Base-by-base conservation (phyloP, 2,329 filamentous ascomycete species). In the Diaporthe vaccinii region DNA sequence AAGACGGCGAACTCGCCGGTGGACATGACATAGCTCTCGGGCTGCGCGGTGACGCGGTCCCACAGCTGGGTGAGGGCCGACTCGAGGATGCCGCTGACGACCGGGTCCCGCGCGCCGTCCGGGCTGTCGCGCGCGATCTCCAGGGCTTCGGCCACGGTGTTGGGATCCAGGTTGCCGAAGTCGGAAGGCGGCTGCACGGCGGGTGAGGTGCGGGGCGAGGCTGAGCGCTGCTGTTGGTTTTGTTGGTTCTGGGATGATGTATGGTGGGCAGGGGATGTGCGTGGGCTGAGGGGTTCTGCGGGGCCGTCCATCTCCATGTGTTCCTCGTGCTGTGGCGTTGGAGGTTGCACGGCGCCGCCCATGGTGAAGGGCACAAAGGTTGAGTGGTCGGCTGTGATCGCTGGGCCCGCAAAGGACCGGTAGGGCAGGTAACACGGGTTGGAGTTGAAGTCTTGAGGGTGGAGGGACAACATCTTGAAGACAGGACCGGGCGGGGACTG, bases 1-100 rank as follows among this genome's bases (percentile, higher is more conserved):
- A 97, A 95, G 76, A 97, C 89, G 73, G 94, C 91, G 80, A 97
- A 97, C 84, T 98, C 95, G 83, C 95, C 91, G 77, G 89, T 87
- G 46, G 87, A 91, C 86, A 97, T 91, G 78, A 97, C 84, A 83
- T 96, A 97, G n/a, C 87, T 86, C 69, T 89, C 84, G 1, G 93
- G 93, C 44, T 92, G 86, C 4, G 87, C 86, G 79, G 92, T 85
- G 74, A 97, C 89, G 79, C 91, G 92, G 58, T 81, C 82, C 94
- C 94, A 96, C 77, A 96, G 90, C 77, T 89, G 86, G 2, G 84
- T 81, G 68, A 95, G 85, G 41, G 90, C 92, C 69, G 83, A 83
- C 81, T 95, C 92, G 53, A 98, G 91, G 74, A 93, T 91, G 76
- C 86, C 86, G 80, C 87, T 88, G 74, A 95, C 89, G 71, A 86